Evolutionary conservation across 164 flowering plant species (phyloP).

Genomic region (Buxus sempervirens): DNA sequence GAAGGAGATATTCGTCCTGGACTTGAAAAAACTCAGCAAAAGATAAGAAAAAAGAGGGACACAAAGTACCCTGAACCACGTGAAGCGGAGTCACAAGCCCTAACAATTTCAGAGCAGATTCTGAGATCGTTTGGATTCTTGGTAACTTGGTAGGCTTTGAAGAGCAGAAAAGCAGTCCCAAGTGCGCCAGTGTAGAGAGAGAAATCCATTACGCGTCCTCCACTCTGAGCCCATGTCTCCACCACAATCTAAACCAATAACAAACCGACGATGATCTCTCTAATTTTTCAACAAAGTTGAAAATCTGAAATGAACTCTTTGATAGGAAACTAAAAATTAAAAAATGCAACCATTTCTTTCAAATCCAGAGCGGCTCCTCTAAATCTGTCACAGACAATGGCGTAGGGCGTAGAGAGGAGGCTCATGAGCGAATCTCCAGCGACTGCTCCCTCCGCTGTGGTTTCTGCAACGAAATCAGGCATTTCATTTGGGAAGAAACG

Average conservation of each 20-base stretch:
- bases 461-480: conserved; percentile 40
- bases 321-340: not conserved
- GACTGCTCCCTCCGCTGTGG: not conserved
- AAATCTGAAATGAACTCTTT: not conserved
- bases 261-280: conserved; percentile 4
- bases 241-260: conserved; percentile 40
- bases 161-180: conserved; percentile 57
- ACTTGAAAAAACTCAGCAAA: not conserved
- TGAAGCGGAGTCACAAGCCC: conserved; percentile 49
- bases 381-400: conserved; percentile 34
- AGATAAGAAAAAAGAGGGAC: not conserved
- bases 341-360: conserved; percentile 45
- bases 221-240: conserved; percentile 42
- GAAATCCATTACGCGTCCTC: conserved; percentile 36
- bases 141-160: conserved; percentile 41
- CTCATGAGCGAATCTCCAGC: conserved; percentile 37
- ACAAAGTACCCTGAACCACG: conserved; percentile 32
- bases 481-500: conserved; percentile 65
- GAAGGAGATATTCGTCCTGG: not conserved
- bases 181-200: conserved; percentile 55
- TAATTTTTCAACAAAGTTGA: not conserved
- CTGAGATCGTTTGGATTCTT: conserved; percentile 34
- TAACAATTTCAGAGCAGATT: conserved; percentile 48
- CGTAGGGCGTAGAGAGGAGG: conserved; percentile 55
- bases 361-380: conserved; percentile 42